phyloP scores from a whole-genome alignment of 176 grass and related monocot genomes.

The Olyra latifolia region DNA sequence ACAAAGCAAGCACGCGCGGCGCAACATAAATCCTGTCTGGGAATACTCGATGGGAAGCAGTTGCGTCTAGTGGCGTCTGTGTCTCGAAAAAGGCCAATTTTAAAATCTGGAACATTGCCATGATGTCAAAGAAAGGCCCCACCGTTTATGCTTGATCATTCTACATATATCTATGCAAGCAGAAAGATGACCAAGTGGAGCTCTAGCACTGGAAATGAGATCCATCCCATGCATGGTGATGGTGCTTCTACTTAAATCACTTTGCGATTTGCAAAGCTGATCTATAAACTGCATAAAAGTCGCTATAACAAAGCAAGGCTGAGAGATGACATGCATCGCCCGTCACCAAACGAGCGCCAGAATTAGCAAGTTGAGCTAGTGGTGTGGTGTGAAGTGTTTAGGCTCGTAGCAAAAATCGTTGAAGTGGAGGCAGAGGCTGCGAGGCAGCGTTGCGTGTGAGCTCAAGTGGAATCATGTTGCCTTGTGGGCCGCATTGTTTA shows the following conservation, averaged over 20 bases:
- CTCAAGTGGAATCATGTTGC: constrained; percentile 24
- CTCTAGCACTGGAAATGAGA: no score
- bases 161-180: background rate
- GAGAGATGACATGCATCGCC: constrained; percentile 8
- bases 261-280: background rate
- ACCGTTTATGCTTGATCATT: background rate
- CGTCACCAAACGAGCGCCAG: background rate
- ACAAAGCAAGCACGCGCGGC: constrained; percentile 37
- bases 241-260: background rate
- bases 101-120: background rate
- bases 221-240: no score
- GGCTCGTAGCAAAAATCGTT: background rate
- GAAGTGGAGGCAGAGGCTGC: background rate
- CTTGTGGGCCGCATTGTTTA: background rate
- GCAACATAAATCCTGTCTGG: background rate
- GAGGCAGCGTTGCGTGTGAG: background rate
- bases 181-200: background rate
- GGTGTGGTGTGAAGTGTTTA: background rate
- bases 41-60: constrained; percentile 19
- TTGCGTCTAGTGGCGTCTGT: background rate
- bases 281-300: background rate
- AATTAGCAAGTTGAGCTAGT: background rate
- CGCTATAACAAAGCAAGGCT: background rate
- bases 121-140: constrained; percentile 10
- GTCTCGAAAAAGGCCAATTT: constrained; percentile 11